These are phyloP conservation scores for Ulota crispa DNA, from an alignment of 225 moss, liverwort and hornwort genomes.

Conservation along the genomic window DNA sequence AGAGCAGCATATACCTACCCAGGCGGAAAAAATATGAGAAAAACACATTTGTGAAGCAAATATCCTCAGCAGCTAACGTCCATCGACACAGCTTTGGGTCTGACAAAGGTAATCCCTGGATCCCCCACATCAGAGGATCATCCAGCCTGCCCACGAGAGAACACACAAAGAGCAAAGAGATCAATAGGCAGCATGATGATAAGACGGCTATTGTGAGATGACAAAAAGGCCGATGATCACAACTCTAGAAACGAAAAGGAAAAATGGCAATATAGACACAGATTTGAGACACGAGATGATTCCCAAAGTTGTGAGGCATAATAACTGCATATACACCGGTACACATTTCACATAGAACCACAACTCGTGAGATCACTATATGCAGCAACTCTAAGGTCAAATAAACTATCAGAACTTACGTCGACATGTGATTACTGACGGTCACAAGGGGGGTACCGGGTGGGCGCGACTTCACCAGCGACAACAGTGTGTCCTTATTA, in stretches of 20 bases:
- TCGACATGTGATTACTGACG: slow-evolving; percentile 98
- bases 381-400: slow-evolving; percentile 17
- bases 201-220: background rate
- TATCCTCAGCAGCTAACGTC: slow-evolving; percentile 89
- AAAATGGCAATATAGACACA: background rate
- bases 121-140: slow-evolving; percentile 98
- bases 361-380: slow-evolving; percentile 7
- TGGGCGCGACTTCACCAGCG: slow-evolving; percentile 86
- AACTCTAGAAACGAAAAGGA: background rate
- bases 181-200: slow-evolving; percentile 12
- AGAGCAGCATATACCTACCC: slow-evolving; percentile 57
- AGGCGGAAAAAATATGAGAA: slow-evolving; percentile 92
- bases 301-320: slow-evolving; percentile 1
- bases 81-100: slow-evolving; percentile 76
- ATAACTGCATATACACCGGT: slow-evolving; percentile 4
- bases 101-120: slow-evolving; percentile 67
- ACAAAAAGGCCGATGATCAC: background rate
- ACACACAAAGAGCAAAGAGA: slow-evolving; percentile 5
- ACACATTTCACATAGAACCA: slow-evolving; percentile 9
- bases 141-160: slow-evolving; percentile 62
- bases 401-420: slow-evolving; percentile 70
- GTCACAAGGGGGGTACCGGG: slow-evolving; percentile 84
- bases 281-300: slow-evolving; percentile 1
- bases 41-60: slow-evolving; percentile 84
- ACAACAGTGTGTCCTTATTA: slow-evolving; percentile 66